These are phyloP conservation scores for Chondrus crispus DNA, from an alignment of 23 red algal species.

Conservation along the genomic window DNA sequence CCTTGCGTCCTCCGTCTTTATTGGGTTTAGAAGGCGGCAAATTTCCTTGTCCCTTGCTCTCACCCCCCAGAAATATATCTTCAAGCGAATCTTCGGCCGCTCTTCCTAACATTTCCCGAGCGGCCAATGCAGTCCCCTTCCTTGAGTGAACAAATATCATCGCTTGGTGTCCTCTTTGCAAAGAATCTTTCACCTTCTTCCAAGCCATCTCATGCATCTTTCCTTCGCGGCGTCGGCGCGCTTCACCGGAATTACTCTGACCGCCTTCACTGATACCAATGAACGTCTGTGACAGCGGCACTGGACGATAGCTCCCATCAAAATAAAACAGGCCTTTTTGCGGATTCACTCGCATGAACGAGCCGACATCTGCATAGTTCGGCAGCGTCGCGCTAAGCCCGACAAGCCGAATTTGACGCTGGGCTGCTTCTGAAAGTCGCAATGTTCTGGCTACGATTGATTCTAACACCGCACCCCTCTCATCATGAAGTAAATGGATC, in stretches of 20 bases:
- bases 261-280: constrained; percentile 75
- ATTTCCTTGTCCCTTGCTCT: not conserved
- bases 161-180: constrained; percentile 84
- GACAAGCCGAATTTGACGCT: constrained; percentile 75
- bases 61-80: constrained; percentile 59
- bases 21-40: not conserved
- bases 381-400: constrained; percentile 96
- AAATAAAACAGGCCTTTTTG: constrained; percentile 85
- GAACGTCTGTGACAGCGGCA: constrained; percentile 78
- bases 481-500: constrained; percentile 96
- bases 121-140: constrained; percentile 79
- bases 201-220: constrained; percentile 80
- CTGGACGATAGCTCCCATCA: constrained; percentile 83
- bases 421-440: constrained; percentile 70
- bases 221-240: constrained; percentile 39
- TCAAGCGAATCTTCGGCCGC: constrained; percentile 48
- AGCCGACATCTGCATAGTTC: constrained; percentile 86
- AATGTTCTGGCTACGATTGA: constrained; percentile 90
- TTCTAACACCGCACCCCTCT: constrained; percentile 93
- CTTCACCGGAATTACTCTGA: constrained; percentile 20
- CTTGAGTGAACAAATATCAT: constrained; percentile 98
- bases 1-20: not conserved
- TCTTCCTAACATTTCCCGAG: constrained; percentile 65
- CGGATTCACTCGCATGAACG: constrained; percentile 83
- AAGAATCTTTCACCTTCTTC: constrained; percentile 69